Evolutionary conservation across 148 eudicot genomes (phyloP), one percentile per base, ranked within the genome.

Genomic region (Gaultheria prostrata): DNA sequence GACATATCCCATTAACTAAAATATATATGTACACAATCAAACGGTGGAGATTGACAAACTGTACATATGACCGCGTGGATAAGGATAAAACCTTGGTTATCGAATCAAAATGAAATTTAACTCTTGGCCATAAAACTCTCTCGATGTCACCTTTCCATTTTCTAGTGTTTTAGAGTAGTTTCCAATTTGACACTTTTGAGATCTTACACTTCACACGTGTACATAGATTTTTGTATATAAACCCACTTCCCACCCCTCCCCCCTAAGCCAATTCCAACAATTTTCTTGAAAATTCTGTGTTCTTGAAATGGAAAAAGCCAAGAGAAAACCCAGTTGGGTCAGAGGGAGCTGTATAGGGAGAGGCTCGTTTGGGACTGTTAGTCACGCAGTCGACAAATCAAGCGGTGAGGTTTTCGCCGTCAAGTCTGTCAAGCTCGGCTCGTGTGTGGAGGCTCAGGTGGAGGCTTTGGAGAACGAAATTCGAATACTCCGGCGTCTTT

Each of bases 381-480:
- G 57, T 45, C 51, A 87, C 21, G 98, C 90, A 0, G 73, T 93
- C 18, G 39, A 83, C 53, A 84, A 86, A 30, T 76, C 86, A 8
- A 87, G 82, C 87, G 91, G 91, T 9, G 59, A 54, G 2, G 70
- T 83, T 0, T 93, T 93, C 75, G 98, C 98, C 3, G 98, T 93
- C 4, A 95, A 95, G 72, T 92, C 98, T 0, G 94, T 92, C 1
- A 80, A 74, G 2, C 82, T 83, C 9, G 45, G 48, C 26, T 79
- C 85, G 1, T 13, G 86, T 32, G 39, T 43, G 10, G 75, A 86
- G 20, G 79, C 85, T 28, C 91, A 81, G 61, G 2, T 82, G 0
- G 82, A 86, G 2, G 94, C 94, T 3, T 30, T 95, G 30, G 93
- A 90, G 81, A 95, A 90, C 61, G 98, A 95, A 61, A 90, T 93